These are phyloP conservation scores for Globisporangium ultimum DNA, from an alignment of 352 stramenopile genomes.

Conservation along the genomic window DNA sequence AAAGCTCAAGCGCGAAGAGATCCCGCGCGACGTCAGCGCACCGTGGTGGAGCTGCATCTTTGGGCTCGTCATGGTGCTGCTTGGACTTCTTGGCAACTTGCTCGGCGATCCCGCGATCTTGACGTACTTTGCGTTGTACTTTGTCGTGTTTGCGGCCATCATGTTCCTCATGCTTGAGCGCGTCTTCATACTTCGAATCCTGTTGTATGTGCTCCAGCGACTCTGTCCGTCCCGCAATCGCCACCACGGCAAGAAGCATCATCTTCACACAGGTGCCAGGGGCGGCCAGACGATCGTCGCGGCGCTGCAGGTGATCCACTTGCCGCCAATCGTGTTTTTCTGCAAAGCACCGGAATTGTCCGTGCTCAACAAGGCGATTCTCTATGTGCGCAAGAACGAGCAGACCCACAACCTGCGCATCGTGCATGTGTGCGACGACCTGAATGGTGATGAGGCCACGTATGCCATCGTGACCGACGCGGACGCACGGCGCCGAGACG, in stretches of 20 bases:
- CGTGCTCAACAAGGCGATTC: slow-evolving; percentile 92
- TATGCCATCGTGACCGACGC: slow-evolving; percentile 32
- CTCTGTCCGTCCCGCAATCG: slow-evolving; percentile 47
- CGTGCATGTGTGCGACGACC: slow-evolving; percentile 75
- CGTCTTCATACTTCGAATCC: slow-evolving; percentile 68
- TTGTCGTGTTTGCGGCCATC: slow-evolving; percentile 56
- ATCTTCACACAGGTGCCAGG: slow-evolving; percentile 49
- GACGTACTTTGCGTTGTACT: slow-evolving; percentile 82
- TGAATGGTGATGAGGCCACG: slow-evolving; percentile 9
- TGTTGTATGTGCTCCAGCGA: slow-evolving; percentile 63
- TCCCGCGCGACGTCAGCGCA: slow-evolving; percentile 84
- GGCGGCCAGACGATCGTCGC: slow-evolving; percentile 66
- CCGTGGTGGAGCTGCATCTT: slow-evolving; percentile 82
- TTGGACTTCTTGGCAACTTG: slow-evolving; percentile 62
- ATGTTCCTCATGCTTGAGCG: slow-evolving; percentile 84
- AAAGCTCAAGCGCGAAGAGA: slow-evolving; percentile 90
- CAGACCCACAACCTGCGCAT: slow-evolving; percentile 90
- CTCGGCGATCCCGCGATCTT: slow-evolving; percentile 72
- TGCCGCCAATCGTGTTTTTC: slow-evolving; percentile 90
- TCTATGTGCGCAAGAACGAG: slow-evolving; percentile 92
- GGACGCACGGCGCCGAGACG: slow-evolving; percentile 26
- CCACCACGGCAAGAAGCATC: slow-evolving; percentile 19
- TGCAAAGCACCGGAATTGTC: slow-evolving; percentile 85
- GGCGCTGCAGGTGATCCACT: slow-evolving; percentile 61
- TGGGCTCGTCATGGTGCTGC: slow-evolving; percentile 65